Evolutionary conservation across 345 rosid species (phyloP).

Genomic region (Raphanus sativus): DNA sequence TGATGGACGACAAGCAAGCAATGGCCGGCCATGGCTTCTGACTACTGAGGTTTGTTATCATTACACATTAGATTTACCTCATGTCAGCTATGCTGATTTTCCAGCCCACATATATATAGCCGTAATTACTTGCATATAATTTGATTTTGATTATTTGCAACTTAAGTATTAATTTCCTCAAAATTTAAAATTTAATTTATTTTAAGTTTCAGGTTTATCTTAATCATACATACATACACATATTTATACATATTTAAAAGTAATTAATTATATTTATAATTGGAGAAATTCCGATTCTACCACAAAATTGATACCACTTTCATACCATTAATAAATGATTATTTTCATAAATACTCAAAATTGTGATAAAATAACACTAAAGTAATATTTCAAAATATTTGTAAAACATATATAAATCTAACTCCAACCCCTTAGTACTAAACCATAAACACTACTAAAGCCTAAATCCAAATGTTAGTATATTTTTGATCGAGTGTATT

Average conservation of each 20-base stretch:
- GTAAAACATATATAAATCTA: too few relatives aligned
- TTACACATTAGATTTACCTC: neutral
- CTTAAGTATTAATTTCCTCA: neutral
- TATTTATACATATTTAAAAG: neutral
- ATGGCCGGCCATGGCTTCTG: neutral
- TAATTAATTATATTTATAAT: too few relatives aligned
- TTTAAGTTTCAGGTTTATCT: neutral
- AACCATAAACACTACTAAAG: too few relatives aligned
- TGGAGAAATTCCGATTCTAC: too few relatives aligned
- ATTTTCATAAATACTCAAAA: too few relatives aligned
- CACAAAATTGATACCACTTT: too few relatives aligned
- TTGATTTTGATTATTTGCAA: neutral
- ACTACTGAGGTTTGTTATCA: neutral
- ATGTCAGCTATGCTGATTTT: neutral
- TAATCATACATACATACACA: neutral
- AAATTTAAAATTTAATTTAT: neutral
- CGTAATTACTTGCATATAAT: neutral
- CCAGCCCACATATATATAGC: neutral
- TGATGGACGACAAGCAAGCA: neutral
- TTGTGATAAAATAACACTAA: too few relatives aligned
- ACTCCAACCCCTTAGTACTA: too few relatives aligned
- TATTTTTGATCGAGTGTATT: too few relatives aligned
- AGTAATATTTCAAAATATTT: too few relatives aligned
- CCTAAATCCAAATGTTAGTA: too few relatives aligned
- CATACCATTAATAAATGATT: too few relatives aligned